These are phyloP conservation scores for Letharia columbiana DNA, from an alignment of 495 filamentous ascomycete species.

Conservation along the genomic window DNA sequence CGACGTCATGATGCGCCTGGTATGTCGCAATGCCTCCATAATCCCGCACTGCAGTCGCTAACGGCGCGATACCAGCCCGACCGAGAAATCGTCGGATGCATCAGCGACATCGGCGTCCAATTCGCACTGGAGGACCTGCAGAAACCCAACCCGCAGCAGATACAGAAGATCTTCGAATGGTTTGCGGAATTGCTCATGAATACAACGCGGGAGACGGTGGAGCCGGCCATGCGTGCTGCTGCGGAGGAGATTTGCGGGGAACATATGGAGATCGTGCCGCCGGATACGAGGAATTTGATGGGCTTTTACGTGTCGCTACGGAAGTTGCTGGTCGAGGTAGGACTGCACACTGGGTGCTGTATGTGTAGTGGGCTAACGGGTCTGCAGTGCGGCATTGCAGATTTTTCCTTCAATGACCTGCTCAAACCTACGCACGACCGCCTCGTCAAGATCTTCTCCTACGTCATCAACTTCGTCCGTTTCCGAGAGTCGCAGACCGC, in stretches of 20 bases:
- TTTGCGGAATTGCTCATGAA: slow-evolving; percentile 92
- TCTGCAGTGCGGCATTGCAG: slow-evolving; percentile 70
- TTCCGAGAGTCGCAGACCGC: slow-evolving; percentile 85
- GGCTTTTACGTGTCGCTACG: slow-evolving; percentile 78
- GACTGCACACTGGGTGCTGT: background rate
- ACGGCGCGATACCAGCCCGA: slow-evolving; percentile 45
- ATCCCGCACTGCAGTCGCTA: background rate
- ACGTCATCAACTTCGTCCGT: slow-evolving; percentile 95
- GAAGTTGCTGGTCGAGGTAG: slow-evolving; percentile 63
- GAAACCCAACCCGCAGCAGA: slow-evolving; percentile 86
- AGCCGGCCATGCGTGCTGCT: slow-evolving; percentile 87
- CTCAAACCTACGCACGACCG: slow-evolving; percentile 81
- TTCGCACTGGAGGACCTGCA: slow-evolving; percentile 84
- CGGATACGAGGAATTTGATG: slow-evolving; percentile 84
- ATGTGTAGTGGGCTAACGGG: background rate
- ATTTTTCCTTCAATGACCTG: slow-evolving; percentile 87
- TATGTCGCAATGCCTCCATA: slow-evolving; percentile 29
- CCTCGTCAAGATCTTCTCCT: slow-evolving; percentile 85
- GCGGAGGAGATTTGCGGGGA: slow-evolving; percentile 73
- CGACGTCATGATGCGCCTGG: slow-evolving; percentile 83
- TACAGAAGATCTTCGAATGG: slow-evolving; percentile 96
- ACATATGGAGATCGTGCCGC: slow-evolving; percentile 70
- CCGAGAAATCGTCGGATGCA: slow-evolving; percentile 88
- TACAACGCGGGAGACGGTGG: slow-evolving; percentile 77
- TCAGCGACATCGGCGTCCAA: slow-evolving; percentile 86